These are phyloP conservation scores for Podospora pseudoanserina DNA, from an alignment of 495 filamentous ascomycete species.

Conservation along the genomic window DNA sequence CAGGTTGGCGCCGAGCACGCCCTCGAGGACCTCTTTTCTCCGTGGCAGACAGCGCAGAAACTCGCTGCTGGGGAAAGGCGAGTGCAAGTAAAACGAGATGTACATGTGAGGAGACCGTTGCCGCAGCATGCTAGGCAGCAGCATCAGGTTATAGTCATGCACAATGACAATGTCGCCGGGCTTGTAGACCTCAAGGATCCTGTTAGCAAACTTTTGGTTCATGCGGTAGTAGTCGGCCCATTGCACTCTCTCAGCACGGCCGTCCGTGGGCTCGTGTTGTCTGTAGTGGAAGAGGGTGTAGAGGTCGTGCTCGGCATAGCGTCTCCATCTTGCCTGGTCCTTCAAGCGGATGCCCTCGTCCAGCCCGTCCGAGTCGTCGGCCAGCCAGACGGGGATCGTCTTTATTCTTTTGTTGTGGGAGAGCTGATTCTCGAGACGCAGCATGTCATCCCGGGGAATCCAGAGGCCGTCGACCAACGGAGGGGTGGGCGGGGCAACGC, in stretches of 20 bases:
- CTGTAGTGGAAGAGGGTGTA: slow-evolving; percentile 93
- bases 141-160: slow-evolving; percentile 86
- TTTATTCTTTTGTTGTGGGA: slow-evolving; percentile 58
- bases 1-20: slow-evolving; percentile 83
- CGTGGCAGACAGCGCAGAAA: slow-evolving; percentile 82
- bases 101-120: slow-evolving; percentile 79
- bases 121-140: slow-evolving; percentile 79
- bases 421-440: slow-evolving; percentile 64
- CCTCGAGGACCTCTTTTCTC: slow-evolving; percentile 81
- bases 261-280: slow-evolving; percentile 81
- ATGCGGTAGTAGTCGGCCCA: slow-evolving; percentile 88
- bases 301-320: slow-evolving; percentile 83
- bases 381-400: slow-evolving; percentile 81
- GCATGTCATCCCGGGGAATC: slow-evolving; percentile 62
- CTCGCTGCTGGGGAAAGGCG: slow-evolving; percentile 91
- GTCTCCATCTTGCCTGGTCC: slow-evolving; percentile 76
- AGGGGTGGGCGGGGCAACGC: slow-evolving; percentile 48
- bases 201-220: slow-evolving; percentile 83
- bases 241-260: slow-evolving; percentile 69
- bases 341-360: slow-evolving; percentile 64
- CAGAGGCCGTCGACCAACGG: slow-evolving; percentile 60
- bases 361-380: slow-evolving; percentile 61
- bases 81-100: slow-evolving; percentile 87
- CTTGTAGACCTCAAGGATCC: slow-evolving; percentile 78
- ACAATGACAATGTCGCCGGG: slow-evolving; percentile 87